These are phyloP conservation scores for Trifolium pratense DNA, from an alignment of 306 rosid genomes.

Conservation along the genomic window DNA sequence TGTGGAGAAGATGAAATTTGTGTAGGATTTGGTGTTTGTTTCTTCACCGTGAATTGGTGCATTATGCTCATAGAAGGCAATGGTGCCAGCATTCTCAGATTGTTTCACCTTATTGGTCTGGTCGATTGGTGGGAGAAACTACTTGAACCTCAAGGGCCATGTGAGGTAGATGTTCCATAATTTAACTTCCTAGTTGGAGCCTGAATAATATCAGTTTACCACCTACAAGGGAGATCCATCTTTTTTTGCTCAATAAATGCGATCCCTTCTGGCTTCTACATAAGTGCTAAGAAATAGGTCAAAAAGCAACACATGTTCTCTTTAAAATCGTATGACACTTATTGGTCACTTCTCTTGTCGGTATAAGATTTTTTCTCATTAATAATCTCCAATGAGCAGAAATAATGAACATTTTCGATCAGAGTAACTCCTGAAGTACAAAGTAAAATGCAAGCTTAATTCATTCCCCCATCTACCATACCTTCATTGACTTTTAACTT, in stretches of 20 bases:
- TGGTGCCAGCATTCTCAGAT: neutral
- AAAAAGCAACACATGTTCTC: neutral
- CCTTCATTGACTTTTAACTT: neutral
- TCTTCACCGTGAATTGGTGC: too few relatives aligned
- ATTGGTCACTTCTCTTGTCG: neutral
- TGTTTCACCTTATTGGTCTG: too few relatives aligned
- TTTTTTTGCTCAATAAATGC: neutral
- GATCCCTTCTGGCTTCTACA: neutral
- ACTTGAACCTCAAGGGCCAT: too few relatives aligned
- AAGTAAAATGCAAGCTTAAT: neutral
- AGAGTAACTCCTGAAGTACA: conserved; percentile 7
- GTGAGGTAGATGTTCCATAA: too few relatives aligned
- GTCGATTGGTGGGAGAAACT: too few relatives aligned
- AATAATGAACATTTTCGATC: neutral
- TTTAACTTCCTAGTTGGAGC: too few relatives aligned
- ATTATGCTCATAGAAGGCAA: too few relatives aligned
- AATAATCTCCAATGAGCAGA: neutral
- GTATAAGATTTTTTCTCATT: neutral
- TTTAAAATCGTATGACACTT: neutral
- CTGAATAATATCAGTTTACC: too few relatives aligned
- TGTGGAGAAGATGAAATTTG: too few relatives aligned
- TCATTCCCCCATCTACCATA: neutral
- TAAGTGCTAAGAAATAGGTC: too few relatives aligned
- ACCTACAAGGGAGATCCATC: neutral
- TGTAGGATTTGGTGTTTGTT: too few relatives aligned